phyloP scores from a whole-genome alignment of 2,329 filamentous ascomycete species.

The Penicillium sp. region DNA sequence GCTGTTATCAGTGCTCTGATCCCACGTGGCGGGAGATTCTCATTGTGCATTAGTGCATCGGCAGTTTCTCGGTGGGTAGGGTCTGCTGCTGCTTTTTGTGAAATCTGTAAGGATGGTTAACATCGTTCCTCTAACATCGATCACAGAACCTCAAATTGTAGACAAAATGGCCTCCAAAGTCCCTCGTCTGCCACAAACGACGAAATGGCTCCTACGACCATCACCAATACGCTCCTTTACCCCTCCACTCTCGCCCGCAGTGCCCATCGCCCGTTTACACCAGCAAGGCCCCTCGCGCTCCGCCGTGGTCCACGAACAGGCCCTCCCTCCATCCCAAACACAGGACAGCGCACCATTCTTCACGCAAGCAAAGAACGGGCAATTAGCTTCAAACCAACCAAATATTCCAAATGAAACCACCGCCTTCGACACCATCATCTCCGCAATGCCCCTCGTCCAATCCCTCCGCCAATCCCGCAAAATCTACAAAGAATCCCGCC shows the following conservation, averaged over 20 bases:
- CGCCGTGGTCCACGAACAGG: slow-evolving; percentile 26
- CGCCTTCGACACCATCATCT: slow-evolving; percentile 28
- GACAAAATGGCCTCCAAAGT: slow-evolving; percentile 5
- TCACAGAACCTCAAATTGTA: background rate
- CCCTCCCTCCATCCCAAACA: slow-evolving; percentile 19
- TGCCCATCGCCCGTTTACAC: slow-evolving; percentile 17
- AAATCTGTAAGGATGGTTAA: background rate
- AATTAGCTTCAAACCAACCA: background rate
- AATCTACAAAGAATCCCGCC: slow-evolving; percentile 71
- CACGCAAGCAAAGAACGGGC: slow-evolving; percentile 4
- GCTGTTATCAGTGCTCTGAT: background rate
- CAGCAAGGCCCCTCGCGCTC: slow-evolving; percentile 26
- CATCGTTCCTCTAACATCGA: background rate
- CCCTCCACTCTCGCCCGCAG: slow-evolving; percentile 1
- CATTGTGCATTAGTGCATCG: slow-evolving; percentile 9
- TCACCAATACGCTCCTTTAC: background rate
- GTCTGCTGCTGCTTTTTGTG: too few species aligned
- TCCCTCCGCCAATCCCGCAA: slow-evolving; percentile 63
- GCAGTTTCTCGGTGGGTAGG: background rate
- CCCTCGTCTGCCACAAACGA: slow-evolving; percentile 10
- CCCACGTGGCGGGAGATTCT: slow-evolving; percentile 14
- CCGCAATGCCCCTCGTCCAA: slow-evolving; percentile 65
- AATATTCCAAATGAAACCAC: background rate
- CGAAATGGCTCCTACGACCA: slow-evolving; percentile 16
- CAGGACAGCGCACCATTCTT: slow-evolving; percentile 10